Evolutionary conservation across 2,329 filamentous ascomycete genomes (phyloP), one percentile per base, ranked within the genome.

Genomic region (Arthrobotrys musiformis): DNA sequence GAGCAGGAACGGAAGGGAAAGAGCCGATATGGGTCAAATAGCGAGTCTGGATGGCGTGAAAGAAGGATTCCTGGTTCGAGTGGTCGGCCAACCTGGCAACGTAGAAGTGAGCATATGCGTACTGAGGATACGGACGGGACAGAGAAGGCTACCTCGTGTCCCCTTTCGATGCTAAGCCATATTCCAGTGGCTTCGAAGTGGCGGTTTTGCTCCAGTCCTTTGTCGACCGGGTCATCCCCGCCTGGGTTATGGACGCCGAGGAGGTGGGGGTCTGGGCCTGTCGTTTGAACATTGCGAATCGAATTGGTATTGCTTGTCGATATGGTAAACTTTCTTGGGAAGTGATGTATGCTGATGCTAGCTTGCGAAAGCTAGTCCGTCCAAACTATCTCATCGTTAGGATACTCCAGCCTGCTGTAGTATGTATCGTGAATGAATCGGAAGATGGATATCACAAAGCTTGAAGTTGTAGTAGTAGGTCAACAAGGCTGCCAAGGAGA

Each of bases 141-240:
- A 64, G 22, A 24, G 66, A 52, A 44, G 33, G 35, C 46, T 77
- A 77, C 73, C 73, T 66, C 13, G 52, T 78, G 17, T 78, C 74
- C 50, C 74, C 74, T 37, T 78, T 78, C 8, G 74, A 78, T 22
- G 74, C 74, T 50, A 78, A 64, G 54, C 74, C 74, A 61, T 78
- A 78, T 64, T 78, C 74, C 6, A 69, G 30, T 37, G 74, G 67
- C 17, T 69, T 78, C 19, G 68, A 63, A 6, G 66, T 28, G 4
- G 70, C 50, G 46, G 46, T 46, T 64, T 68, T 72, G 40, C 33
- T 52, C 74, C 74, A 78, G 74, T 78, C 74, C 46, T 68, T 78
- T 8, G 67, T 78, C 68, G 74, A 78, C 22, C 74, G 74, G 58
- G 44, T 28, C 74, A 78, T 78, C n/a, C 74, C 74, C 54, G 56